Conservation (phyloP, 805 yeast genomes). For the Kuraishia capsulata region DNA sequence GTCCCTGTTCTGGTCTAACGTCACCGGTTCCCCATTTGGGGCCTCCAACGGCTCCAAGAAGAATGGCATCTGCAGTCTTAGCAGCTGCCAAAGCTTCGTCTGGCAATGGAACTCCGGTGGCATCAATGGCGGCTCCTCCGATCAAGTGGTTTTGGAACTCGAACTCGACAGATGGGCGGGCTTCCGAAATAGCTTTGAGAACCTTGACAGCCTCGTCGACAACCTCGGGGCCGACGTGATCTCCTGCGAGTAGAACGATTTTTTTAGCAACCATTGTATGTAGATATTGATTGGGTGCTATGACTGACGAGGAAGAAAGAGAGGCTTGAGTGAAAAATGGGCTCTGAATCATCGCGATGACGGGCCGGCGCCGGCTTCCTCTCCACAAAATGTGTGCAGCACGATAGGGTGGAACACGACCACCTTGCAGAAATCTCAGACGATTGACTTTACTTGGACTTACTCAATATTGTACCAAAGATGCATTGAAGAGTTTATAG, state of each 20-base stretch:
- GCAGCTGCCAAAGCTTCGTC: conserved; percentile 78
- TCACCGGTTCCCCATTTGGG: conserved; percentile 98
- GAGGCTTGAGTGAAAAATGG: too few species aligned
- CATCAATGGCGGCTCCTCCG: conserved; percentile 98
- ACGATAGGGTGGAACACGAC: too few species aligned
- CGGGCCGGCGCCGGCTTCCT: too few species aligned
- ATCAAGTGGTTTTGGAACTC: conserved; percentile 77
- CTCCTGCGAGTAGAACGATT: conserved; percentile 89
- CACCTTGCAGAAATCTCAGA: too few species aligned
- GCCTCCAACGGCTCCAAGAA: conserved; percentile 97
- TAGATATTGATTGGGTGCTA: too few species aligned
- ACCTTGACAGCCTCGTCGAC: conserved; percentile 87
- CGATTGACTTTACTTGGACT: too few species aligned
- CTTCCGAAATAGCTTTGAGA: conserved; percentile 63
- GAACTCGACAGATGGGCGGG: conserved; percentile 49
- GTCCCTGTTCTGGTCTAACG: conserved; percentile 97
- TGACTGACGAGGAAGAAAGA: too few species aligned
- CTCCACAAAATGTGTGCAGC: too few species aligned
- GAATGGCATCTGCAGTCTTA: conserved; percentile 85
- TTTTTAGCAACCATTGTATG: conserved; percentile 36
- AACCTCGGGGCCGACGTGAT: conserved; percentile 92
- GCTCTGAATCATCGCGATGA: too few species aligned
- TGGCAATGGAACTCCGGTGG: conserved; percentile 87
- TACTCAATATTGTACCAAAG: too few species aligned
- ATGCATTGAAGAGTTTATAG: conserved; percentile 1